Evolutionary conservation across 441 rosid species (phyloP).

Genomic region (Francoa sonchifolia): DNA sequence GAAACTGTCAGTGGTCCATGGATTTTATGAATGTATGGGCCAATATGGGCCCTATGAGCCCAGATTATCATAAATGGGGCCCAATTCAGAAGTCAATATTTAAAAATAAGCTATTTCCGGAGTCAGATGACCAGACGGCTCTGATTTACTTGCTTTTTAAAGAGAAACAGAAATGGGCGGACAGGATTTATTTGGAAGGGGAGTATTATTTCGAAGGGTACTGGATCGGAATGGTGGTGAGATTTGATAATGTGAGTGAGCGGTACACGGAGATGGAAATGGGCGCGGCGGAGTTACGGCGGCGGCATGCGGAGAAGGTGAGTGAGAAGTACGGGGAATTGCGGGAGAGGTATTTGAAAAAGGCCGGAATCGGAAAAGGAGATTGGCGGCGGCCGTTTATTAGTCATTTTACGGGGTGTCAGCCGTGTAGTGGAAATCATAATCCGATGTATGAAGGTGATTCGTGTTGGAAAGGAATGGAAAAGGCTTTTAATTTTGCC

Average conservation of each 20-base stretch:
- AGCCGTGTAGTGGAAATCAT: constrained; percentile 74
- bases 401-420: constrained; percentile 89
- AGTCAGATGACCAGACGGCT: constrained; percentile 75
- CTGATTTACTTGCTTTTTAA: constrained; percentile 46
- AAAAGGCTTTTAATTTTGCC: constrained; percentile 65
- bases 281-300: constrained; percentile 26
- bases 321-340: constrained; percentile 52
- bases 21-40: constrained; percentile 67
- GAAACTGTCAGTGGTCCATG: constrained; percentile 93
- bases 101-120: constrained; percentile 64
- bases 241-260: constrained; percentile 41
- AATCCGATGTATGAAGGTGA: constrained; percentile 45
- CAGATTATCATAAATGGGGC: constrained; percentile 57
- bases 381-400: constrained; percentile 63
- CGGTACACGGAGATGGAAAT: constrained; percentile 45
- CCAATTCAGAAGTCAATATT: constrained; percentile 42
- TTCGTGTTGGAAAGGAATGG: constrained; percentile 60
- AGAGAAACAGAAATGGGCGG: constrained; percentile 34
- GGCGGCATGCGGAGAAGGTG: constrained; percentile 83
- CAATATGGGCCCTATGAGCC: constrained; percentile 45
- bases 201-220: constrained; percentile 72
- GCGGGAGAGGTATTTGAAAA: constrained; percentile 41
- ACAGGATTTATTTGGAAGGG: constrained; percentile 61
- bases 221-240: constrained; percentile 49
- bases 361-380: constrained; percentile 39